Conservation (phyloP, 2,329 filamentous ascomycete species). For the Zalaria obscura region DNA sequence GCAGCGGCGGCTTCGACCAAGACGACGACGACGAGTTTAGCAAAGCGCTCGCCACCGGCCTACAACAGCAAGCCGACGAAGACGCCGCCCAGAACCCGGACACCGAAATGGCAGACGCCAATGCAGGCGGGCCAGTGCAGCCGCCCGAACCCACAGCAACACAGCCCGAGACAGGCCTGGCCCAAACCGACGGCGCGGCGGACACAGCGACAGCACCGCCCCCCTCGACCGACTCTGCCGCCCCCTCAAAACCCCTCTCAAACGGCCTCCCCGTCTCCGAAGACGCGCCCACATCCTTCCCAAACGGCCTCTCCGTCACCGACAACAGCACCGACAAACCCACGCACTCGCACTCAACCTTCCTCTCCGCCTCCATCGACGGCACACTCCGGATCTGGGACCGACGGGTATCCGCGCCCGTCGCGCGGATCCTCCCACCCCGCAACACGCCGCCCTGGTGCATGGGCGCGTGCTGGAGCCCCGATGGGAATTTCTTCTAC, state of each 20-base stretch:
- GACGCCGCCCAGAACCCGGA: slow-evolving; percentile 19
- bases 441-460: slow-evolving; percentile 84
- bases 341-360: slow-evolving; percentile 57
- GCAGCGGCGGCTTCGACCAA: slow-evolving; percentile 48
- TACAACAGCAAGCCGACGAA: slow-evolving; percentile 25
- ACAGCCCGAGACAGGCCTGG: not conserved
- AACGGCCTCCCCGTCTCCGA: slow-evolving; percentile 41
- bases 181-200: not conserved
- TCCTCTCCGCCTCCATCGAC: slow-evolving; percentile 78
- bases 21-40: slow-evolving; percentile 80
- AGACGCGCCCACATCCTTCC: slow-evolving; percentile 18
- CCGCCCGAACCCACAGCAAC: slow-evolving; percentile 15
- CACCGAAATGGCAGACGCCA: slow-evolving; percentile 30
- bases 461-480: slow-evolving; percentile 93
- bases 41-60: slow-evolving; percentile 48
- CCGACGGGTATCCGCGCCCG: slow-evolving; percentile 55
- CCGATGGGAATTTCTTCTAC: slow-evolving; percentile 90
- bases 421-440: slow-evolving; percentile 64
- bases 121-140: slow-evolving; percentile 24
- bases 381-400: slow-evolving; percentile 92
- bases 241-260: slow-evolving; percentile 2
- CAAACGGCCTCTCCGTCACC: slow-evolving; percentile 10
- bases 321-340: slow-evolving; percentile 18
- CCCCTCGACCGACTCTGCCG: slow-evolving; percentile 1
- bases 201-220: slow-evolving; percentile 1